These are phyloP conservation scores for Aspergillus saccharolyticus DNA, from an alignment of 495 filamentous ascomycete genomes.

Conservation along the genomic window DNA sequence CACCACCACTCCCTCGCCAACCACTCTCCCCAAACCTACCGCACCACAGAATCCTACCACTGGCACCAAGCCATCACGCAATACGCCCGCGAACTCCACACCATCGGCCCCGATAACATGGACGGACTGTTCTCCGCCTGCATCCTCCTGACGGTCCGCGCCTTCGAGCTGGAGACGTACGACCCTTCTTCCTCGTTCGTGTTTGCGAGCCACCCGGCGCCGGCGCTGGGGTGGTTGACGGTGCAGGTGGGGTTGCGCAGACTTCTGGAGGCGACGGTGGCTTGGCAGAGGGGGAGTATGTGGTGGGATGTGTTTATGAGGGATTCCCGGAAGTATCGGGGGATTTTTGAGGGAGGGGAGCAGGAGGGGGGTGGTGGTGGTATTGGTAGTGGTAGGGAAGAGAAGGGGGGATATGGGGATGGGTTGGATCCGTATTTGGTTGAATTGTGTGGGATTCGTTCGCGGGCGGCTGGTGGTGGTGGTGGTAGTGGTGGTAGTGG, in stretches of 20 bases:
- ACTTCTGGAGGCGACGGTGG: conserved; percentile 27
- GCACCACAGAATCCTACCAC: conserved; percentile 35
- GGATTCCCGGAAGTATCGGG: conserved; percentile 19
- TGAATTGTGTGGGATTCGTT: conserved; percentile 36
- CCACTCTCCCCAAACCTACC: conserved; percentile 21
- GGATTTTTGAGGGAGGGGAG: conserved; percentile 23
- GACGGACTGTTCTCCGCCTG: conserved; percentile 43
- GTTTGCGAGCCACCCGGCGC: conserved; percentile 24
- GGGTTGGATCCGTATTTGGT: conserved; percentile 35
- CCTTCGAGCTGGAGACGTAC: conserved; percentile 33
- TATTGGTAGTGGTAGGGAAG: too few species aligned
- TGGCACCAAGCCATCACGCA: conserved; percentile 39
- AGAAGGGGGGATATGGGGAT: too few species aligned
- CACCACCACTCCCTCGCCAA: too few species aligned
- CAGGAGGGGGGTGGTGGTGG: too few species aligned
- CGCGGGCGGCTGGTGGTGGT: too few species aligned
- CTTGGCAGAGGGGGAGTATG: conserved; percentile 35
- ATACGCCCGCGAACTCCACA: conserved; percentile 30
- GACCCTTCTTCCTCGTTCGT: conserved; percentile 41
- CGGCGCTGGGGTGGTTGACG: conserved; percentile 38
- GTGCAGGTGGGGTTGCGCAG: conserved; percentile 39
- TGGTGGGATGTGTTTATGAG: conserved; percentile 34
- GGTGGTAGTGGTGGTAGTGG: too few species aligned
- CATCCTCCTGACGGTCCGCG: conserved; percentile 35
- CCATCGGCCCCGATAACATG: conserved; percentile 32